phyloP scores from a whole-genome alignment of 2,329 filamentous ascomycete species.

The Rugonectria rugulosa region DNA sequence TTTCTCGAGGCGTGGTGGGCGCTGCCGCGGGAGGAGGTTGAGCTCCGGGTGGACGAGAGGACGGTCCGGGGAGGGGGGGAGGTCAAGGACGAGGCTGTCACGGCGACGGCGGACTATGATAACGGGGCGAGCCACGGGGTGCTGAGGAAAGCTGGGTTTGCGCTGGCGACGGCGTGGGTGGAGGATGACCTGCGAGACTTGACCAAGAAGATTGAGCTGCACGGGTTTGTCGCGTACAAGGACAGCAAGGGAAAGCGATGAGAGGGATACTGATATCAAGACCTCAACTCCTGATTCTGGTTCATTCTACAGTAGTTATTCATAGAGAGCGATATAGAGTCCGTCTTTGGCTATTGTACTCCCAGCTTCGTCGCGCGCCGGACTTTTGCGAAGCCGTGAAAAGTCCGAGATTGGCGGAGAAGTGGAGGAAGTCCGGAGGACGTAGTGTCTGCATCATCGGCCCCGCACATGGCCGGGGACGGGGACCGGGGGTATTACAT shows the following conservation, averaged over 20 bases:
- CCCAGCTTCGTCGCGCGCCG: too few relatives aligned
- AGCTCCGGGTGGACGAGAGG: conserved; percentile 51
- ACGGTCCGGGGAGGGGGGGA: conserved; percentile 43
- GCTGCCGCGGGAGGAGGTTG: conserved; percentile 55
- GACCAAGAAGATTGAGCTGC: conserved; percentile 28
- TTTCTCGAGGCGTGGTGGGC: conserved; percentile 57
- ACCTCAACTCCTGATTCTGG: too few relatives aligned
- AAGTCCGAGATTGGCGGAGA: conserved; percentile 11
- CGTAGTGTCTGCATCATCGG: background rate
- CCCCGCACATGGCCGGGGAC: background rate
- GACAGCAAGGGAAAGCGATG: background rate
- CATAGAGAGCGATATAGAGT: too few relatives aligned
- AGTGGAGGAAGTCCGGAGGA: background rate
- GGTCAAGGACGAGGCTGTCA: conserved; percentile 50
- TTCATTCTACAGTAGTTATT: too few relatives aligned
- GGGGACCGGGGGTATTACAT: background rate
- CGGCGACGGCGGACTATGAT: conserved; percentile 55
- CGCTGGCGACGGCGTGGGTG: conserved; percentile 51
- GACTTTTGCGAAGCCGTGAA: conserved; percentile 10
- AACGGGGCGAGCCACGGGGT: conserved; percentile 65
- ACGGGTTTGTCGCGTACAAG: conserved; percentile 34
- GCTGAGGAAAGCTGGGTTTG: conserved; percentile 64
- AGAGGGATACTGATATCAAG: background rate
- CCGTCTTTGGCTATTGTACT: too few relatives aligned
- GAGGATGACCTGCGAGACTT: conserved; percentile 36